These are phyloP conservation scores for Mycena vitilis DNA, from an alignment of 768 basidiomycete genomes.

Conservation along the genomic window DNA sequence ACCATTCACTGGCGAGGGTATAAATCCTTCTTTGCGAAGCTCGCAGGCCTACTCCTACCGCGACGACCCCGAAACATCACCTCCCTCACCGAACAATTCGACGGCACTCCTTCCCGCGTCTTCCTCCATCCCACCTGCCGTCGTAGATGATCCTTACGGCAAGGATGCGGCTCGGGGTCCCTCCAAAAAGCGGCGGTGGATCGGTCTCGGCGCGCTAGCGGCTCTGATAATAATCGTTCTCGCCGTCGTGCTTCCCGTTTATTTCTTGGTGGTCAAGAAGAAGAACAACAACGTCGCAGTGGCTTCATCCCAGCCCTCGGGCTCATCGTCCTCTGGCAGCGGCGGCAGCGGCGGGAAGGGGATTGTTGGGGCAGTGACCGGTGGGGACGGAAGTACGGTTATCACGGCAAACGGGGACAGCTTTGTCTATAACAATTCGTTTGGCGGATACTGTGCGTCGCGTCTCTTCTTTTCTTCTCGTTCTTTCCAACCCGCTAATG, in stretches of 20 bases:
- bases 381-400: constrained; percentile 23
- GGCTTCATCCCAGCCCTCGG: not conserved
- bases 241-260: not conserved
- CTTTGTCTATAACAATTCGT: constrained; percentile 17
- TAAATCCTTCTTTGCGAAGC: not conserved
- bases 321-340: not conserved
- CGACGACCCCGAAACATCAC: not conserved
- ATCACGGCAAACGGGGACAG: constrained; percentile 5
- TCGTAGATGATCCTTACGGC: not conserved
- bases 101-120: not conserved
- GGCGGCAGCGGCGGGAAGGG: not conserved
- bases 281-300: not conserved
- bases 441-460: constrained; percentile 24
- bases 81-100: not conserved
- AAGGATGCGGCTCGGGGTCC: not conserved
- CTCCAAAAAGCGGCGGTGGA: not conserved
- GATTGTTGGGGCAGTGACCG: not conserved
- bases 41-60: not conserved
- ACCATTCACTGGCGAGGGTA: not conserved
- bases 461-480: not conserved
- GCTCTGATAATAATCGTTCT: not conserved
- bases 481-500: too few species aligned
- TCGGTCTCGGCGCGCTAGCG: not conserved
- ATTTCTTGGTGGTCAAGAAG: constrained; percentile 16
- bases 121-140: not conserved